phyloP scores from a whole-genome alignment of 306 rosid species.

The Casuarina glauca region DNA sequence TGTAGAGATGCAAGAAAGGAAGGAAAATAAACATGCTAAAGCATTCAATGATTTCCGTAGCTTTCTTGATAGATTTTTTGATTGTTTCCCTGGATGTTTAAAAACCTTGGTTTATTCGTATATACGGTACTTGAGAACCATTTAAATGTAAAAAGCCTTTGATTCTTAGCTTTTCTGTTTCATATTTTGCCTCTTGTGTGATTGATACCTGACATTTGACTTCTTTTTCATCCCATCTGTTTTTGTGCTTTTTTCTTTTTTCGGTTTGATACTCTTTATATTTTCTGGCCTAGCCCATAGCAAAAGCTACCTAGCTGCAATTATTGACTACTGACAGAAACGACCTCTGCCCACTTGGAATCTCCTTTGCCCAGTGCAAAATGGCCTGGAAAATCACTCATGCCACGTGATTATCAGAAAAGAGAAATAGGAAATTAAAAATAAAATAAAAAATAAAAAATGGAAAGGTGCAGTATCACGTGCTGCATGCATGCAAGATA shows the following conservation, averaged over 20 bases:
- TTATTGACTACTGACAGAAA: background rate
- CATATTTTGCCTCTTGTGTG: slow-evolving; percentile 14
- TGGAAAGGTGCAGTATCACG: too few species aligned
- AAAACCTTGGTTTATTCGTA: slow-evolving; percentile 18
- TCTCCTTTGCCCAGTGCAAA: background rate
- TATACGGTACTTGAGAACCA: slow-evolving; percentile 10
- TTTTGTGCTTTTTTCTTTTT: slow-evolving; percentile 14
- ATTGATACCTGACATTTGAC: slow-evolving; percentile 32
- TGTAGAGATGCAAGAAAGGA: slow-evolving; percentile 24
- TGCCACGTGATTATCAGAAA: background rate
- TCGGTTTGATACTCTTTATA: background rate
- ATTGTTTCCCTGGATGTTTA: slow-evolving; percentile 8
- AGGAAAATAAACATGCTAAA: slow-evolving; percentile 22
- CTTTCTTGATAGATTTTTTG: slow-evolving; percentile 12
- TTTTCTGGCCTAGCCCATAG: slow-evolving; percentile 9
- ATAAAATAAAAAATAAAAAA: background rate
- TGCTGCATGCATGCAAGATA: background rate
- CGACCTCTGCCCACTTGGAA: background rate
- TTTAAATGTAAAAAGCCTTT: slow-evolving; percentile 17
- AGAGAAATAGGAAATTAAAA: background rate
- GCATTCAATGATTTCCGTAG: slow-evolving; percentile 21
- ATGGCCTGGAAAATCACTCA: background rate
- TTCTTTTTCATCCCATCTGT: slow-evolving; percentile 16
- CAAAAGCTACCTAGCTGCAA: background rate
- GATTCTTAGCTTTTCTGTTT: slow-evolving; percentile 5